phyloP scores from a whole-genome alignment of 768 basidiomycete genomes.

The Hypsizygus marmoreus region DNA sequence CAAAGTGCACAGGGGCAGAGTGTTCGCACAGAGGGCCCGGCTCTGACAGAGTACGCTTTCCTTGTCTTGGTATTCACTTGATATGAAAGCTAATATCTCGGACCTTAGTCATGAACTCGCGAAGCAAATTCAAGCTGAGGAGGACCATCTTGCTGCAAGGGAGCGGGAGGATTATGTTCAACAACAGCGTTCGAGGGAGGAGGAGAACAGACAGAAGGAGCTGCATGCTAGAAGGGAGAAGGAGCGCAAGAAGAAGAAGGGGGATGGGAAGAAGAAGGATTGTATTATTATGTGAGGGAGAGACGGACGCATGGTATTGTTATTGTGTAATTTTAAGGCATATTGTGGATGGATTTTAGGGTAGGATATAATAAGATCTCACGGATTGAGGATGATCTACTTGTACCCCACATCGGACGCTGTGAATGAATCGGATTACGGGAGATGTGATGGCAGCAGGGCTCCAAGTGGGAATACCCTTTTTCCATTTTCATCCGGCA shows the following conservation, averaged over 20 bases:
- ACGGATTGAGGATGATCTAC: no score
- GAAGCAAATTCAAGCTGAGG: slow-evolving; percentile 76
- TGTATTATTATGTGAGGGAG: slow-evolving; percentile 58
- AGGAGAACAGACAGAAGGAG: slow-evolving; percentile 24
- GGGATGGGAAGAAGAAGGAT: slow-evolving; percentile 50
- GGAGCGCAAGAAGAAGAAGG: slow-evolving; percentile 38
- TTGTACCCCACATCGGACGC: no score
- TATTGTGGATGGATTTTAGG: no score
- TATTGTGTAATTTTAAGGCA: background rate
- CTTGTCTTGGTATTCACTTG: background rate
- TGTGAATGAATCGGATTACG: no score
- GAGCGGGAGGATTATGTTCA: slow-evolving; percentile 34
- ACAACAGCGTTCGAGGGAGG: slow-evolving; percentile 29
- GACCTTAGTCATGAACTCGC: slow-evolving; percentile 64
- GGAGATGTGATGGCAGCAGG: no score
- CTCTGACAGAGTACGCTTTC: slow-evolving; percentile 60
- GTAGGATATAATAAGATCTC: no score
- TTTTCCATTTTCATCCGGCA: no score
- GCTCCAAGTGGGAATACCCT: no score
- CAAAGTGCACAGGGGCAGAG: slow-evolving; percentile 43
- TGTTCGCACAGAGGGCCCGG: slow-evolving; percentile 26
- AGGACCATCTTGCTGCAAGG: slow-evolving; percentile 56
- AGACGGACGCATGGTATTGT: background rate
- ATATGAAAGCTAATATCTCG: slow-evolving; percentile 6
- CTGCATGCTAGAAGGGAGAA: slow-evolving; percentile 28